Percentiles rank a stretch among this genome's conserved stretches.
Conservation (phyloP, 2,329 filamentous ascomycete species). For the Paracoccidioides lutzii region DNA sequence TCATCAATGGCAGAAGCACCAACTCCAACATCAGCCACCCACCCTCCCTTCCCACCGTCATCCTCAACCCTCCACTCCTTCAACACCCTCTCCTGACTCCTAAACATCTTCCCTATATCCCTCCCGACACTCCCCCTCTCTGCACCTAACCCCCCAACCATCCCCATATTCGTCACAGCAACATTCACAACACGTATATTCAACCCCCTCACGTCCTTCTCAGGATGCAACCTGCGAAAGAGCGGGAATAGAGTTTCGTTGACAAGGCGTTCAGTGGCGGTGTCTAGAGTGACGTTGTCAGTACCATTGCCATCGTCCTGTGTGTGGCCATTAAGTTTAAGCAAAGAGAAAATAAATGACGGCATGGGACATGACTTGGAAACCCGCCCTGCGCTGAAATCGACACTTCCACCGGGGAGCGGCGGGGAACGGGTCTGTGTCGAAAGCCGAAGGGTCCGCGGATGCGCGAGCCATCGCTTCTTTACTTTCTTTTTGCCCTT, state of each 20-base stretch:
- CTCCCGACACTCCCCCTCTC: slow-evolving; percentile 46
- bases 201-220: slow-evolving; percentile 48
- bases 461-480: slow-evolving; percentile 62
- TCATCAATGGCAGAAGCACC: neutral
- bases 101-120: slow-evolving; percentile 76
- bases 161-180: slow-evolving; percentile 76
- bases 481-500: neutral
- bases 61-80: slow-evolving; percentile 14
- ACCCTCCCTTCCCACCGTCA: neutral
- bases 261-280: slow-evolving; percentile 55
- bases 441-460: slow-evolving; percentile 68
- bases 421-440: slow-evolving; percentile 50
- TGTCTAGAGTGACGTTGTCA: slow-evolving; percentile 34
- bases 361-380: slow-evolving; percentile 67
- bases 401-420: slow-evolving; percentile 37
- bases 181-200: slow-evolving; percentile 76
- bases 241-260: slow-evolving; percentile 55
- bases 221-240: slow-evolving; percentile 60
- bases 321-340: neutral
- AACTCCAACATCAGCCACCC: neutral
- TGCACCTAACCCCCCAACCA: slow-evolving; percentile 48
- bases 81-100: slow-evolving; percentile 47
- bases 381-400: slow-evolving; percentile 35
- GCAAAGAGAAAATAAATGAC: slow-evolving; percentile 52
- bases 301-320: no score